Percentiles rank a stretch among this genome's conserved stretches.
phyloP scores from a whole-genome alignment of 805 yeast species.

The Yarrowia yakushimensis region DNA sequence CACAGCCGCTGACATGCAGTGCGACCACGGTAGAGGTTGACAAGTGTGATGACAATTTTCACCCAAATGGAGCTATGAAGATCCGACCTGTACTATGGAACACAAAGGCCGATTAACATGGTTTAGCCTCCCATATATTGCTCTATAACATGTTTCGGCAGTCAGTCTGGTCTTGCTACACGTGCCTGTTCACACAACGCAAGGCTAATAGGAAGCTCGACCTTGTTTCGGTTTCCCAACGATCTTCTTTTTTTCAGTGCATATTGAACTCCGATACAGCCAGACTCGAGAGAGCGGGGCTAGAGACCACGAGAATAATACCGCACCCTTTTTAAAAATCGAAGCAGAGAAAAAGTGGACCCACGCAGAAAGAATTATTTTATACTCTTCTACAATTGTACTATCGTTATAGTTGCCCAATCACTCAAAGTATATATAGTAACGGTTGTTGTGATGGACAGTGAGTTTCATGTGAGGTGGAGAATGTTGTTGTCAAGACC shows the following conservation, averaged over 20 bases:
- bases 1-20: conserved; percentile 10
- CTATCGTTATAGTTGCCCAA: background rate
- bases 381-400: background rate
- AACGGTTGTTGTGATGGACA: background rate
- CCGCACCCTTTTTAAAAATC: background rate
- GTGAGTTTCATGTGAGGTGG: background rate
- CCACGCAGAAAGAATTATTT: background rate
- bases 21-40: background rate
- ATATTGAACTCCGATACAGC: background rate
- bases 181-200: background rate
- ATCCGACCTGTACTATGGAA: too few species aligned
- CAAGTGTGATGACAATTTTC: background rate
- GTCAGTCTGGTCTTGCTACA: background rate
- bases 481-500: background rate
- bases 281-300: background rate
- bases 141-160: background rate
- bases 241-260: background rate
- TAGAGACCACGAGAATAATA: background rate
- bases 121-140: too few species aligned
- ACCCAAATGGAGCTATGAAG: background rate
- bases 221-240: background rate
- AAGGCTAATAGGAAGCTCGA: background rate
- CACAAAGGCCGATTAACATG: too few species aligned
- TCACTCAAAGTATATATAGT: background rate
- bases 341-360: background rate